phyloP scores from a whole-genome alignment of 1,139 yeast genomes.

The Yamadazyma blattariae region DNA sequence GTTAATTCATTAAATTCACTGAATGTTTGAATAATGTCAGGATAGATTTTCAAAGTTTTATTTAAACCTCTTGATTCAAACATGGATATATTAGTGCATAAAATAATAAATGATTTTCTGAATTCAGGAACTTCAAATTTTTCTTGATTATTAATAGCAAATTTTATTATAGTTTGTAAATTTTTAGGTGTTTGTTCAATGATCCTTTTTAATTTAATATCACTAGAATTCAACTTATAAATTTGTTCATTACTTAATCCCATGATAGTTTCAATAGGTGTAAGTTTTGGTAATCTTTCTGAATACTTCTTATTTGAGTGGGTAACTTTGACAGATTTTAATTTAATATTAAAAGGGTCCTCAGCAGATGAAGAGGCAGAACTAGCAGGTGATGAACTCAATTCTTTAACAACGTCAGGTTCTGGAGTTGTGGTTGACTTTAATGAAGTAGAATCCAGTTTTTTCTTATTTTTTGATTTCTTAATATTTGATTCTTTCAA shows the following conservation, averaged over 20 bases:
- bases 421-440: background rate
- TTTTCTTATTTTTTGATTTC: background rate
- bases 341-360: conserved; percentile 30
- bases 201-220: conserved; percentile 41
- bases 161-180: conserved; percentile 15
- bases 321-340: conserved; percentile 29
- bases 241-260: conserved; percentile 41
- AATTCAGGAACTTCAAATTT: conserved; percentile 25
- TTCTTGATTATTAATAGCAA: conserved; percentile 24
- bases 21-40: conserved; percentile 29
- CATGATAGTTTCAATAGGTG: conserved; percentile 38
- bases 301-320: conserved; percentile 27
- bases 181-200: conserved; percentile 18
- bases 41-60: conserved; percentile 23
- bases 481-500: too few relatives aligned
- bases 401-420: too few relatives aligned
- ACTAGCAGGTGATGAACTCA: background rate
- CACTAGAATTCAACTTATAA: conserved; percentile 28
- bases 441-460: background rate
- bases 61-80: conserved; percentile 38
- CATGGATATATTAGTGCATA: conserved; percentile 40
- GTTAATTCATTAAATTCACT: conserved; percentile 34
- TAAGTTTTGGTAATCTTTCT: conserved; percentile 33
- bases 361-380: background rate
- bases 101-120: conserved; percentile 20